Evolutionary conservation across 805 yeast species (phyloP), one percentile per base, ranked within the genome.

Genomic region (Candida suzukii): DNA sequence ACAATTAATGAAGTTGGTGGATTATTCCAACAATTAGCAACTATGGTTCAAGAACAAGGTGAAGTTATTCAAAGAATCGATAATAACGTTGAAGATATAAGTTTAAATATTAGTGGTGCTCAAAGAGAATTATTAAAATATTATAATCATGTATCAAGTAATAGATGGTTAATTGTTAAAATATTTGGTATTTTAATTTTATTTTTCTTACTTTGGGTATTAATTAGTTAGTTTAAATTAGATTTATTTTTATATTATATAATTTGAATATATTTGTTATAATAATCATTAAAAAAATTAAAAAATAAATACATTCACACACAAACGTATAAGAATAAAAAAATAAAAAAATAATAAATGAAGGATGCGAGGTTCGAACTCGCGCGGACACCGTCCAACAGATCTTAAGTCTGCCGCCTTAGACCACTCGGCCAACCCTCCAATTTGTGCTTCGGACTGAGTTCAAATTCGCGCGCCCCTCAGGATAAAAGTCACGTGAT

Each of bases 31-130:
- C 99, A 93, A 63, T 71, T 93, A 52, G 96, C 98, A 5, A 83
- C 95, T 1, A 91, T 93, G 98, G 97, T 93, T 8, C 88, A 86
- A 46, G 98, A 93, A 61, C 99, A 93, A 64, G 91, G 98, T 32
- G 99, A 93, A 53, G 85, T 84, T 14, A 91, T 93, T 43, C 98
- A 91, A 61, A 71, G 98, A 56, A 93, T 93, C 48, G 99, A 93
- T 63, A 86, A 80, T 42, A 90, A 93, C 57, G 95, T 95, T 7
- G 96, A 90, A 51, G 98, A 93, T 55, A 88, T 91, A 41, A 79
- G 87, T 53, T 60, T 91, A 57, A 93, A 90, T 59, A 90, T 93
- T 14, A 67, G 75, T 22, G 98, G 98, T 2, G 99, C 99, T 0
- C 98, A 93, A 60, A 68, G 97, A 46, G 98, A 93, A 60, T 71